Evolutionary conservation across 2,329 filamentous ascomycete species (phyloP).

Genomic region (Alternaria ethzedia): DNA sequence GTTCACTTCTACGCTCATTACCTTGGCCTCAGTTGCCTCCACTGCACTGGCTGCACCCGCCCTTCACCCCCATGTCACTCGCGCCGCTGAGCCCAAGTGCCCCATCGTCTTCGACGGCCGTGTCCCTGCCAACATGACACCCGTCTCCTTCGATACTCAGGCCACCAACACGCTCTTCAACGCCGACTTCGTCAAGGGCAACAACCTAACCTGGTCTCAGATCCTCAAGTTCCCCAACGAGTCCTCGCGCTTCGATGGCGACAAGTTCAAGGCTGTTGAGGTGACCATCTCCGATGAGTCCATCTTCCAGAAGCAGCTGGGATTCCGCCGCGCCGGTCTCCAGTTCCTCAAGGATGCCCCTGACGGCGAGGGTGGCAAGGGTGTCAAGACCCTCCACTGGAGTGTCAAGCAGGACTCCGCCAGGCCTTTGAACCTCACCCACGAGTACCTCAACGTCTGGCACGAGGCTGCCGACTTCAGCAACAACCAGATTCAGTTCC

Average conservation of each 20-base stretch:
- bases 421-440: slow-evolving; percentile 63
- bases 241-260: slow-evolving; percentile 56
- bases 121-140: slow-evolving; percentile 32
- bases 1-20: slow-evolving; percentile 30
- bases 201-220: slow-evolving; percentile 59
- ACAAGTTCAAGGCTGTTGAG: slow-evolving; percentile 55
- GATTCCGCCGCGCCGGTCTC: slow-evolving; percentile 67
- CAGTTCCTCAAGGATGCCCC: slow-evolving; percentile 59
- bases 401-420: slow-evolving; percentile 61
- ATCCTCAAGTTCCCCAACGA: slow-evolving; percentile 58
- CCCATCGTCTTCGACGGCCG: slow-evolving; percentile 49
- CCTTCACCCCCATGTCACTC: neutral
- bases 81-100: slow-evolving; percentile 35
- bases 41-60: slow-evolving; percentile 35
- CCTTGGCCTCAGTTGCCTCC: slow-evolving; percentile 27
- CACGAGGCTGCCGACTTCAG: slow-evolving; percentile 51
- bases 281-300: slow-evolving; percentile 64
- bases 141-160: slow-evolving; percentile 41
- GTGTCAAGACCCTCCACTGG: slow-evolving; percentile 68
- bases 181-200: slow-evolving; percentile 60
- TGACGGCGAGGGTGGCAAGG: slow-evolving; percentile 59
- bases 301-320: slow-evolving; percentile 65
- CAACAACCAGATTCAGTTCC: slow-evolving; percentile 55
- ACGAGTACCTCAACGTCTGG: slow-evolving; percentile 63
- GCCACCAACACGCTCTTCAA: slow-evolving; percentile 55